Percentiles rank a stretch among this genome's conserved stretches.
These are phyloP conservation scores for Globisporangium canariense DNA, from an alignment of 352 stramenopile genomes.

Conservation along the genomic window DNA sequence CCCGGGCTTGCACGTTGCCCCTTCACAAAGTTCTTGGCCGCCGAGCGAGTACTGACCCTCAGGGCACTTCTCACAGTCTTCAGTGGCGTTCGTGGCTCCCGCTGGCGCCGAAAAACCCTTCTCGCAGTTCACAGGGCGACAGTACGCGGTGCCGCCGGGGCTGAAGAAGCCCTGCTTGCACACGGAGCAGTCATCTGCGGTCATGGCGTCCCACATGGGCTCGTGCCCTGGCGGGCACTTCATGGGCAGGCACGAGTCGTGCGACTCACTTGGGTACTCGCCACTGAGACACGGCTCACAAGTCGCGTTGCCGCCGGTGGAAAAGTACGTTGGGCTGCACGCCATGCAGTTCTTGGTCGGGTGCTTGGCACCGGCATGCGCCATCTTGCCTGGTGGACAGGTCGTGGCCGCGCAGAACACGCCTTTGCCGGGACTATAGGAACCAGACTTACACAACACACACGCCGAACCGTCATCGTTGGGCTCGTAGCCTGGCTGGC, in stretches of 20 bases:
- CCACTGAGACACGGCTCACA: slow-evolving; percentile 31
- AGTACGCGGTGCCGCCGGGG: slow-evolving; percentile 23
- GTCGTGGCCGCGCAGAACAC: slow-evolving; percentile 26
- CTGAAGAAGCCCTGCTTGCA: slow-evolving; percentile 40
- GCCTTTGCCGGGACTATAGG: slow-evolving; percentile 29
- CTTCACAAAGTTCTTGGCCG: slow-evolving; percentile 25
- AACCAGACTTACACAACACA: slow-evolving; percentile 23
- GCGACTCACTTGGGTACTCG: slow-evolving; percentile 24
- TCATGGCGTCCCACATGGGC: slow-evolving; percentile 17
- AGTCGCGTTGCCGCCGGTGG: slow-evolving; percentile 27
- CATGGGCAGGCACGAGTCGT: slow-evolving; percentile 25
- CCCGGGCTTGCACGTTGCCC: slow-evolving; percentile 32
- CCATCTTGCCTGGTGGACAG: slow-evolving; percentile 25
- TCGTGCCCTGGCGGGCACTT: slow-evolving; percentile 29
- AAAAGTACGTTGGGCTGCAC: slow-evolving; percentile 32
- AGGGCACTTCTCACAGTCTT: slow-evolving; percentile 27
- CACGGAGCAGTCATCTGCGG: slow-evolving; percentile 25
- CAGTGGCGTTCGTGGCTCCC: slow-evolving; percentile 20
- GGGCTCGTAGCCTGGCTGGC: slow-evolving; percentile 40
- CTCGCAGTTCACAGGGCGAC: slow-evolving; percentile 28
- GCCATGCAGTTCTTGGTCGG: slow-evolving; percentile 23
- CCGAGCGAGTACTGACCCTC: slow-evolving; percentile 35
- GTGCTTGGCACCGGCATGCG: slow-evolving; percentile 22
- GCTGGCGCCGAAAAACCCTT: slow-evolving; percentile 24
- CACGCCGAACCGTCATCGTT: slow-evolving; percentile 29